Evolutionary conservation across 192 early-diverging fungal species (phyloP).

Genomic region (Umbelopsis sp.): DNA sequence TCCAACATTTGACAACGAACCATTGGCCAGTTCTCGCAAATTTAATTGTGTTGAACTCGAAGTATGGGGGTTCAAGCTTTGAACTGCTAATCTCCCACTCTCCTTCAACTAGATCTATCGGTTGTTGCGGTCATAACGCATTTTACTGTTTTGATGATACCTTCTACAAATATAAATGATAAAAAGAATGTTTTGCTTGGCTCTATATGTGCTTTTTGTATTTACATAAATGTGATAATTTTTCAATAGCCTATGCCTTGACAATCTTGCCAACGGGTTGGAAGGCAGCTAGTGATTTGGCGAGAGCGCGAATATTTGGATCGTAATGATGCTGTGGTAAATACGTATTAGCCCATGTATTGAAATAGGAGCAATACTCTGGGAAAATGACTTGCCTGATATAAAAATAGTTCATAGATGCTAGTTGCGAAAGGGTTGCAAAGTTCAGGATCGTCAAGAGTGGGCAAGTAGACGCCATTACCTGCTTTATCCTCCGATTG

Average conservation of each 20-base stretch:
- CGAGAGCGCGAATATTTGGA: slow-evolving; percentile 51
- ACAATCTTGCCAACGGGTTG: slow-evolving; percentile 29
- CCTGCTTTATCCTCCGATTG: slow-evolving; percentile 53
- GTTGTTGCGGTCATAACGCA: neutral
- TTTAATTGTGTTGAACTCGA: slow-evolving; percentile 41
- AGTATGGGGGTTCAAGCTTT: slow-evolving; percentile 36
- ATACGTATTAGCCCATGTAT: neutral
- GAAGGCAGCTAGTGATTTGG: slow-evolving; percentile 43
- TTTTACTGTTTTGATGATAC: neutral
- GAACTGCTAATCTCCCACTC: neutral
- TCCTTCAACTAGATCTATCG: neutral
- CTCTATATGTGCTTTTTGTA: neutral
- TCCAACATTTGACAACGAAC: slow-evolving; percentile 78
- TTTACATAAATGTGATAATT: slow-evolving; percentile 6
- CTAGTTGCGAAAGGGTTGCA: slow-evolving; percentile 94
- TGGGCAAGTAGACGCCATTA: slow-evolving; percentile 79
- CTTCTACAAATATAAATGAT: neutral
- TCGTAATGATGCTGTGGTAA: slow-evolving; percentile 55
- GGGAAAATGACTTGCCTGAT: slow-evolving; percentile 59
- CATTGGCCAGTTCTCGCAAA: slow-evolving; percentile 24
- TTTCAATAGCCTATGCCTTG: neutral
- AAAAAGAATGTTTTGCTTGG: neutral
- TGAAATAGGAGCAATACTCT: neutral
- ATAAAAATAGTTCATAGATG: slow-evolving; percentile 83
- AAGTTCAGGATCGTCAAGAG: slow-evolving; percentile 89